Percentiles rank a stretch among this genome's conserved stretches.
Conservation (phyloP, 23 red algal species). For the Chondrus crispus region DNA sequence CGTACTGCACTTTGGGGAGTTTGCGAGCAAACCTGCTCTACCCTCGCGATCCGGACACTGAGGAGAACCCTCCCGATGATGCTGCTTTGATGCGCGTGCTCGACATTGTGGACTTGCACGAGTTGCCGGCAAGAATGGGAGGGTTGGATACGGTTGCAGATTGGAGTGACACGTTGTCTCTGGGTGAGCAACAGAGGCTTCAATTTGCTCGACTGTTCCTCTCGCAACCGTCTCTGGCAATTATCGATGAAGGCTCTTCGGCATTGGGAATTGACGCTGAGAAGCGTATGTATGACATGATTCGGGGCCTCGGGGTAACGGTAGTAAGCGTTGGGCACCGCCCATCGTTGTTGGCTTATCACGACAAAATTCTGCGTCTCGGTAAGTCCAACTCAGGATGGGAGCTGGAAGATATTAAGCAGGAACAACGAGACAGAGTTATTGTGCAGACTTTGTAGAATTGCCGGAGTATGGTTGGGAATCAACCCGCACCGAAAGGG, state of each 20-base stretch:
- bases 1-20: slow-evolving; percentile 88
- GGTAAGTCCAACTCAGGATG: background rate
- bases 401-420: slow-evolving; percentile 56
- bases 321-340: slow-evolving; percentile 87
- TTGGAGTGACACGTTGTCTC: slow-evolving; percentile 78
- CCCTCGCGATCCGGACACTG: slow-evolving; percentile 38
- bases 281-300: slow-evolving; percentile 67
- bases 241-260: slow-evolving; percentile 84
- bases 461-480: background rate
- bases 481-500: background rate
- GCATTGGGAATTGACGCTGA: slow-evolving; percentile 82
- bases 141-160: slow-evolving; percentile 71
- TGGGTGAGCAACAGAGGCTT: slow-evolving; percentile 95
- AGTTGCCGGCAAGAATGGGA: slow-evolving; percentile 63
- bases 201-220: slow-evolving; percentile 80
- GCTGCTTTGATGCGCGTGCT: slow-evolving; percentile 51
- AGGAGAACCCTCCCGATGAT: slow-evolving; percentile 6
- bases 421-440: slow-evolving; percentile 34
- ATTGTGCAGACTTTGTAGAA: slow-evolving; percentile 17
- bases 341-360: slow-evolving; percentile 77
- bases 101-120: slow-evolving; percentile 57
- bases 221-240: slow-evolving; percentile 50
- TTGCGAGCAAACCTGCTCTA: slow-evolving; percentile 83
- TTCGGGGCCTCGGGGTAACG: slow-evolving; percentile 50
- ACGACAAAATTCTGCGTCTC: slow-evolving; percentile 65